These are phyloP conservation scores for Cicer arietinum DNA, from an alignment of 306 rosid genomes.

Conservation along the genomic window DNA sequence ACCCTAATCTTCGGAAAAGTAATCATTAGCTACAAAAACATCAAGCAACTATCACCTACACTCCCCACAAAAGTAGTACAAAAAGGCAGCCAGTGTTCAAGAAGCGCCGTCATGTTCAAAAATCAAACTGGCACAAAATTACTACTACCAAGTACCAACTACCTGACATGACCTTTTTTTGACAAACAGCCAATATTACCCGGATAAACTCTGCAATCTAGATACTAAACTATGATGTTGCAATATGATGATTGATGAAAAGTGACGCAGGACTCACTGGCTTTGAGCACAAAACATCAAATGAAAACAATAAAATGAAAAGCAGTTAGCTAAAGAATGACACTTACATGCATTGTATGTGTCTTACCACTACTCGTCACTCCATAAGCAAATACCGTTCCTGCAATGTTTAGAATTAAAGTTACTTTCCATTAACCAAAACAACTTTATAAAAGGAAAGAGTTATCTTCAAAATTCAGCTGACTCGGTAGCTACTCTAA, in stretches of 20 bases:
- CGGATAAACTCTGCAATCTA: background rate
- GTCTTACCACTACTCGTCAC: slow-evolving; percentile 99
- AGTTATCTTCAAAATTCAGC: slow-evolving; percentile 34
- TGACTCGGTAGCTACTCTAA: slow-evolving; percentile 33
- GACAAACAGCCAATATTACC: slow-evolving; percentile 23
- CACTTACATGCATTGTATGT: slow-evolving; percentile 99
- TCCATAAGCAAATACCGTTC: slow-evolving; percentile 98
- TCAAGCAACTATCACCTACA: slow-evolving; percentile 2
- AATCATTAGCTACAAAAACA: background rate
- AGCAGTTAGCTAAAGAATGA: slow-evolving; percentile 24
- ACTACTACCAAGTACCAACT: slow-evolving; percentile 19
- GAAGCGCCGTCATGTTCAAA: slow-evolving; percentile 11
- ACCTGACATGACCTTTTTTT: background rate
- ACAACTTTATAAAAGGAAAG: background rate
- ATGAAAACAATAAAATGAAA: slow-evolving; percentile 22
- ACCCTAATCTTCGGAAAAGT: slow-evolving; percentile 15
- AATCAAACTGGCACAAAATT: slow-evolving; percentile 10
- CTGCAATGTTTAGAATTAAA: slow-evolving; percentile 56
- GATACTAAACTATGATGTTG: slow-evolving; percentile 28
- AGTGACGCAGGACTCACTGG: background rate
- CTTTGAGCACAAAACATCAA: slow-evolving; percentile 34
- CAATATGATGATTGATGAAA: slow-evolving; percentile 27
- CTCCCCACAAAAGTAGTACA: slow-evolving; percentile 4
- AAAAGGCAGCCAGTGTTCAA: slow-evolving; percentile 1
- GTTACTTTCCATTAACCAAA: slow-evolving; percentile 33